Base-by-base conservation (phyloP, 2,329 filamentous ascomycete genomes). In the Paradendryphiella salina region DNA sequence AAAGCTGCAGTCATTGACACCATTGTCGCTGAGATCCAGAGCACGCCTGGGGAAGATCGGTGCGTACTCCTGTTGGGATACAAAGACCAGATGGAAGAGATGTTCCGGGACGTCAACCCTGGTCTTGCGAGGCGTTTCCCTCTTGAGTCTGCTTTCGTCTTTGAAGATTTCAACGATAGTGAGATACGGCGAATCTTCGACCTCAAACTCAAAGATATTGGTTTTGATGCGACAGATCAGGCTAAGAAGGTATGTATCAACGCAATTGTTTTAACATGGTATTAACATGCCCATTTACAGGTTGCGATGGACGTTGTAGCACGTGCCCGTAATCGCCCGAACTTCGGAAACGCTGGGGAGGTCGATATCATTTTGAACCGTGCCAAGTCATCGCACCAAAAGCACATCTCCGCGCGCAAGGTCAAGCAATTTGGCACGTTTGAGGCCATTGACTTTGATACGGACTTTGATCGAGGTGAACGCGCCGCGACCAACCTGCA, bases 21-120 rank as follows among this genome's bases (percentile, higher is more conserved):
- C 0, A 84, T 90, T 10, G 88, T 90, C 0, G 85, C 86, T 0
- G 85, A 89, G 57, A 81, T 91, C 0, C 87, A 91, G 52, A 86
- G 81, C 54, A 80, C 80, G 0, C 82, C 85, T 0, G 85, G 86
- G 0, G 87, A 90, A 21, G 86, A 91, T 66, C 81, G 86, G 3
- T 90, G 86, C 54, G 85, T 91, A 0, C 74, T 91, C 0, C 75
- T 91, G 0, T 75, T 90, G 0, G 88, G 88, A 0, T 91, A 91
- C 70, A 79, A 83, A 40, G 81, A 85, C 0, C 77, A 86, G 56
- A 88, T 92, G 83, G 77, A 83, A 44, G 73, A 80, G 0, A 90
- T 91, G 86, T 85, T 90, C 53, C 82, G 84, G n/a, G 85, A 86
- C 26, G 82, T 83, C 40, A 91, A 91, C 51, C 87, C 87, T 0